These are phyloP conservation scores for Cryphonectria nitschkei DNA, from an alignment of 2,329 filamentous ascomycete species.

Conservation along the genomic window DNA sequence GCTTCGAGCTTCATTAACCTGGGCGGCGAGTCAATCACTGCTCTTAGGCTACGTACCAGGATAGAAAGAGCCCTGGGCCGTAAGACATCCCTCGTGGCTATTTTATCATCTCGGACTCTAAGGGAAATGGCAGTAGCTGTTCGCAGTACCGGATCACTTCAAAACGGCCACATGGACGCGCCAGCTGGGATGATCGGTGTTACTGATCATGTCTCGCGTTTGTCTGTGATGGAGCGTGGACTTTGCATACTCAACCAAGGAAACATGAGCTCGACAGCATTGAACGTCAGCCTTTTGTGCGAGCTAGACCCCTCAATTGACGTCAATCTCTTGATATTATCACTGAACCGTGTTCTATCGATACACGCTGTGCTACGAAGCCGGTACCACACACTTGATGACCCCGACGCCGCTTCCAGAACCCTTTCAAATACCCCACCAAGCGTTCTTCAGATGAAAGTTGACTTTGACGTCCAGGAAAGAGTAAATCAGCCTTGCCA, in stretches of 20 bases:
- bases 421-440: neutral
- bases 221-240: neutral
- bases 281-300: neutral
- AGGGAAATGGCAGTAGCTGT: neutral
- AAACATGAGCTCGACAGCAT: neutral
- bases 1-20: neutral
- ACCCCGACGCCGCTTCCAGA: neutral
- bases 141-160: neutral
- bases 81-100: neutral
- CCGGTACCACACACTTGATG: neutral
- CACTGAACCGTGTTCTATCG: neutral
- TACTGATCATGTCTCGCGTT: neutral
- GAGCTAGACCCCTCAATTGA: neutral
- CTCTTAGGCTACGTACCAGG: neutral
- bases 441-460: neutral
- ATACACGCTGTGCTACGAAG: neutral
- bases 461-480: neutral
- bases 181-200: too few species aligned
- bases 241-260: neutral
- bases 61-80: neutral
- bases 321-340: neutral
- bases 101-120: neutral
- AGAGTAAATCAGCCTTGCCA: neutral
- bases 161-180: neutral
- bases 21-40: neutral